Evolutionary conservation across 2,329 filamentous ascomycete genomes (phyloP).

Genomic region (Stachybotrys elegans): DNA sequence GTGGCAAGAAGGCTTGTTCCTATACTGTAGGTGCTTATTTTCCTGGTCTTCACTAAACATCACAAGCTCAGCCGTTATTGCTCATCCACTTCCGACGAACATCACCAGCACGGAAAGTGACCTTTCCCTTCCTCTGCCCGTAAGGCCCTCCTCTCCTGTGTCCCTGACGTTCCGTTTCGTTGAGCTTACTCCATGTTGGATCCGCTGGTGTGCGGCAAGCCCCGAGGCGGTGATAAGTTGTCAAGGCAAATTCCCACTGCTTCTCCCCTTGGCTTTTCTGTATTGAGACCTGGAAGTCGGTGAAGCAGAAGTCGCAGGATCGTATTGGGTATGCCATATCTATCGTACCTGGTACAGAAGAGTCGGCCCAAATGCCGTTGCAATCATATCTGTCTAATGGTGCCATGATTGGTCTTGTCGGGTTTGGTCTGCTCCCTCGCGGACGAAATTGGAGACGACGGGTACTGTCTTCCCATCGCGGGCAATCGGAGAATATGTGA

Average conservation of each 20-base stretch:
- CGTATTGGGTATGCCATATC: not conserved
- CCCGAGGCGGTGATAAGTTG: not conserved
- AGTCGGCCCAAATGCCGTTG: no score
- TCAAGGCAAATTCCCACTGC: not conserved
- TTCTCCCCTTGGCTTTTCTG: not conserved
- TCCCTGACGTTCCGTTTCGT: not conserved
- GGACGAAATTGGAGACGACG: no score
- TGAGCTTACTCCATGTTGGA: not conserved
- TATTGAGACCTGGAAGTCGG: not conserved
- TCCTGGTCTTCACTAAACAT: no score
- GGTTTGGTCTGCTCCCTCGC: no score
- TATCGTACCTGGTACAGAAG: not conserved
- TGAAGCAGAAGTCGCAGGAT: not conserved
- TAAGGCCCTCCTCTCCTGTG: not conserved
- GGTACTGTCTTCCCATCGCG: no score
- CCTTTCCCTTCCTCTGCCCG: not conserved
- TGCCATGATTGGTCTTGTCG: no score
- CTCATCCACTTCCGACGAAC: not conserved
- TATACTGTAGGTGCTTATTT: no score
- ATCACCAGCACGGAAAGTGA: not conserved
- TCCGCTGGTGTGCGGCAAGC: conserved; percentile 1
- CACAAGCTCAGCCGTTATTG: no score
- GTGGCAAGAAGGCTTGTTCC: no score
- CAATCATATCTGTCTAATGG: no score
- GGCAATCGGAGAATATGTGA: not conserved